These are phyloP conservation scores for Drosera spatulata DNA, from an alignment of 179 eudicot species.

Conservation along the genomic window DNA sequence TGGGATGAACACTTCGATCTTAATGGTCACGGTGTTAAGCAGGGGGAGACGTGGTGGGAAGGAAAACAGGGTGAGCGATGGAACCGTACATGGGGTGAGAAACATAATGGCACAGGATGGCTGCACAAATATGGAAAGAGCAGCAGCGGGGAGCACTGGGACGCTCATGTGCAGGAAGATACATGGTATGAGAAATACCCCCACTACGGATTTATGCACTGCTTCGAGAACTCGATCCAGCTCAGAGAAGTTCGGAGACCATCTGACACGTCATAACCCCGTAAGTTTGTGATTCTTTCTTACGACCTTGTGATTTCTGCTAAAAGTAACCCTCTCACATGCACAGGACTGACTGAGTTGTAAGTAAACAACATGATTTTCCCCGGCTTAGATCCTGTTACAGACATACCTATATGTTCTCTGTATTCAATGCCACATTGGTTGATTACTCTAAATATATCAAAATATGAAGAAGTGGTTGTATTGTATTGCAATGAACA, in stretches of 20 bases:
- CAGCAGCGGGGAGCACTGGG: conserved; percentile 92
- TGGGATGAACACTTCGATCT: conserved; percentile 79
- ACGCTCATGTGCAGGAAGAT: conserved; percentile 61
- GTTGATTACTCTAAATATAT: too few species aligned
- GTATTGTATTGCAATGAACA: too few species aligned
- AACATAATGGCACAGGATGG: conserved; percentile 85
- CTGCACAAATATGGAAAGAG: conserved; percentile 90
- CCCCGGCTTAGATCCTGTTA: too few species aligned
- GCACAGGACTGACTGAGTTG: too few species aligned
- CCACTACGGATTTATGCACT: conserved; percentile 70
- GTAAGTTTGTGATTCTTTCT: neutral
- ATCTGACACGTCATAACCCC: conserved; percentile 17
- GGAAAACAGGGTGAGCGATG: conserved; percentile 69
- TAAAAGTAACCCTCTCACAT: too few species aligned
- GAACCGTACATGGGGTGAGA: conserved; percentile 95
- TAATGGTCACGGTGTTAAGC: conserved; percentile 62
- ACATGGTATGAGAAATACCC: conserved; percentile 88
- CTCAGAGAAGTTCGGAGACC: conserved; percentile 62
- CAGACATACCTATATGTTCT: too few species aligned
- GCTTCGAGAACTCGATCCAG: conserved; percentile 67
- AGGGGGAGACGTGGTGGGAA: conserved; percentile 94
- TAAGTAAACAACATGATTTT: too few species aligned
- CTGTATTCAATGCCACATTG: too few species aligned
- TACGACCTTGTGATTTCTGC: too few species aligned
- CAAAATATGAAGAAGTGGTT: too few species aligned